Evolutionary conservation across 768 basidiomycete species (phyloP), one percentile per base, ranked within the genome.

Genomic region (Solioccasus polychromus): DNA sequence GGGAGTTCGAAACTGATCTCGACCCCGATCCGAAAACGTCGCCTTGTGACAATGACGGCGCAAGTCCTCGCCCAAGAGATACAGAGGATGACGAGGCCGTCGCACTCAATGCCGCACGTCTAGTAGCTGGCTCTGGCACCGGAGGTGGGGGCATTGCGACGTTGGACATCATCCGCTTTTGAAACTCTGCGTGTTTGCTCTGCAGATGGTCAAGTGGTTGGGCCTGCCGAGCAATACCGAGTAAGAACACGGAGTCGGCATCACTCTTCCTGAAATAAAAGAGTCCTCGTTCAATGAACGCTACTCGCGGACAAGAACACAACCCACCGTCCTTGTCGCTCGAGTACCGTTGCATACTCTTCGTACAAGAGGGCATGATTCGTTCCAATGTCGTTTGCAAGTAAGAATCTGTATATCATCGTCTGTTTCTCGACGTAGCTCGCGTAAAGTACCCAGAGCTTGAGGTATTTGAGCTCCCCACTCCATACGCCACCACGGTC

Each of bases 401-500:
- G 74, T 62, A 97, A 68, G 68, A 93, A 98, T 52, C 82, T 78
- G 74, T 88, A 97, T 53, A 98, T 86, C 63, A 93, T 78, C 14
- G 81, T 80, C 32, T 92, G 86, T 59, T 82, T 82, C 69, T 97
- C 94, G 40, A 98, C 91, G 61, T 90, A 87, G 62, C 83, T 84
- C 14, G 94, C 88, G 64, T 97, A 99, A 37, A 92, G 79, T 40
- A 92, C 74, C 96, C 96, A 99, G 14, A 98, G 71, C 61, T 92
- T 92, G 44, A 98, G 76, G 65, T 97, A 96, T 47, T 88, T 82
- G 48, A 90, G 60, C 59, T 97, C 92, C 44, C 72, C 76, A 56
- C 76, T 77, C 80, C 91, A 97, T 50, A 72, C 73, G 0, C 85
- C 83, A 22, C 75, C 83, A 42, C 84, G 74, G 55, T 90, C 72